phyloP scores from a whole-genome alignment of 176 grass and related monocot species.

The Bothriochloa decipiens region DNA sequence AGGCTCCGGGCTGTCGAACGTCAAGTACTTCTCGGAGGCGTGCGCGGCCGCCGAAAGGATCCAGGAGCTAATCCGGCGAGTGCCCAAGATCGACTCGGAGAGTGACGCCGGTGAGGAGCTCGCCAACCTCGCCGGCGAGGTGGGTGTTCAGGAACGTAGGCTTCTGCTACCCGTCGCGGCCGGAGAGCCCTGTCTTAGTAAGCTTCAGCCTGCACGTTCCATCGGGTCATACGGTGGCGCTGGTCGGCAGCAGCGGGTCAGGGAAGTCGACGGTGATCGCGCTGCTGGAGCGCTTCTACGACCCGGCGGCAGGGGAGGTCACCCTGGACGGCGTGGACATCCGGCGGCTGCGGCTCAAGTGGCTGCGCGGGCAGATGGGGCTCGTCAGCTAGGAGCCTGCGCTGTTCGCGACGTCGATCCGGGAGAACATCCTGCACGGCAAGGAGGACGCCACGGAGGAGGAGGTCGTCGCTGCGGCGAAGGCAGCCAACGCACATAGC shows the following conservation, averaged over 20 bases:
- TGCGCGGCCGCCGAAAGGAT: constrained; percentile 67
- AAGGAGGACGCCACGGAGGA: constrained; percentile 87
- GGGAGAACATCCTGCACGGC: constrained; percentile 89
- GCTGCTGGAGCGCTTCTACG: constrained; percentile 87
- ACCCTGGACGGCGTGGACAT: constrained; percentile 78
- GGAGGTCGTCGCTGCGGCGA: constrained; percentile 65
- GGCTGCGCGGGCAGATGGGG: constrained; percentile 88
- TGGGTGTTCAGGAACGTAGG: constrained; percentile 78
- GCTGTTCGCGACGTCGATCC: constrained; percentile 88
- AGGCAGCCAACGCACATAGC: constrained; percentile 91
- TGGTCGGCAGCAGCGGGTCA: constrained; percentile 79
- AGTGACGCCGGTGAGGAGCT: constrained; percentile 68
- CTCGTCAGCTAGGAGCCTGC: constrained; percentile 98
- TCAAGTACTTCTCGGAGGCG: constrained; percentile 90
- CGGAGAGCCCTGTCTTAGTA: constrained; percentile 74
- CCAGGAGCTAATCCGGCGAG: constrained; percentile 56
- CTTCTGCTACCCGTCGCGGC: constrained; percentile 88
- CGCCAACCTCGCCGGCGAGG: constrained; percentile 62
- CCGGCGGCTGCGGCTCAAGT: constrained; percentile 78
- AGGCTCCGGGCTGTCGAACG: constrained; percentile 74
- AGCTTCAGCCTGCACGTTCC: constrained; percentile 82
- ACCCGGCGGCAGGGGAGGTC: constrained; percentile 73
- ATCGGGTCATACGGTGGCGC: constrained; percentile 72
- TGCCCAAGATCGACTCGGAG: constrained; percentile 91
- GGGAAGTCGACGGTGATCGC: constrained; percentile 97